phyloP scores from a whole-genome alignment of 441 rosid species.

The Populus hybrid region DNA sequence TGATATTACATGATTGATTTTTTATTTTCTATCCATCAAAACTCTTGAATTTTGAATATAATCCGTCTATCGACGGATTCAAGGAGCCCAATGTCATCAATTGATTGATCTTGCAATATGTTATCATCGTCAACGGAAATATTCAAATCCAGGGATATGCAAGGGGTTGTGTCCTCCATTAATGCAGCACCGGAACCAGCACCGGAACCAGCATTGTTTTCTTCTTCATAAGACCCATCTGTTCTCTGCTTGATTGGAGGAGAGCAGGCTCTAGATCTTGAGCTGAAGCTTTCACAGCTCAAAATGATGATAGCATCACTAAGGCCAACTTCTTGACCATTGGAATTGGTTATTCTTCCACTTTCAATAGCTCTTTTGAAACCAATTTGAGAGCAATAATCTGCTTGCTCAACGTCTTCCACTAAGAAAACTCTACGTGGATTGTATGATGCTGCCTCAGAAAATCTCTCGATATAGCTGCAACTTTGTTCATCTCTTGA shows the following conservation, averaged over 20 bases:
- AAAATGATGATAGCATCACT: conserved; percentile 58
- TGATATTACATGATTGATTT: not conserved
- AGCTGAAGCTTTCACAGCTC: conserved; percentile 57
- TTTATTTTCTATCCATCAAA: conserved; percentile 6
- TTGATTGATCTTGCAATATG: conserved; percentile 20
- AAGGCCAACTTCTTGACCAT: conserved; percentile 44
- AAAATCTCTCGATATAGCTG: conserved; percentile 40
- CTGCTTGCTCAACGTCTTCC: conserved; percentile 53
- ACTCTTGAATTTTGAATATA: conserved; percentile 41
- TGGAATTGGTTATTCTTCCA: conserved; percentile 33
- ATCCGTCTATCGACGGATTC: conserved; percentile 44
- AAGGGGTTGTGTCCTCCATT: conserved; percentile 33
- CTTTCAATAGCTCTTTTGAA: conserved; percentile 71
- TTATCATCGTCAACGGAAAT: conserved; percentile 40
- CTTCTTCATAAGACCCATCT: conserved; percentile 24
- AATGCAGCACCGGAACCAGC: not conserved
- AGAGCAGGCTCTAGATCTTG: conserved; percentile 62
- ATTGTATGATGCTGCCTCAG: conserved; percentile 49
- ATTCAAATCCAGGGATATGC: conserved; percentile 50
- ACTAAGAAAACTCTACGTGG: conserved; percentile 62
- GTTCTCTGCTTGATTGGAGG: conserved; percentile 21
- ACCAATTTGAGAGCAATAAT: conserved; percentile 44
- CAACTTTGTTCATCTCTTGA: conserved; percentile 36
- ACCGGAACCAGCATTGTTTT: not conserved
- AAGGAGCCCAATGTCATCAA: conserved; percentile 38